phyloP scores from a whole-genome alignment of 331 rosid species.

The Erythrophleum ivorense region DNA sequence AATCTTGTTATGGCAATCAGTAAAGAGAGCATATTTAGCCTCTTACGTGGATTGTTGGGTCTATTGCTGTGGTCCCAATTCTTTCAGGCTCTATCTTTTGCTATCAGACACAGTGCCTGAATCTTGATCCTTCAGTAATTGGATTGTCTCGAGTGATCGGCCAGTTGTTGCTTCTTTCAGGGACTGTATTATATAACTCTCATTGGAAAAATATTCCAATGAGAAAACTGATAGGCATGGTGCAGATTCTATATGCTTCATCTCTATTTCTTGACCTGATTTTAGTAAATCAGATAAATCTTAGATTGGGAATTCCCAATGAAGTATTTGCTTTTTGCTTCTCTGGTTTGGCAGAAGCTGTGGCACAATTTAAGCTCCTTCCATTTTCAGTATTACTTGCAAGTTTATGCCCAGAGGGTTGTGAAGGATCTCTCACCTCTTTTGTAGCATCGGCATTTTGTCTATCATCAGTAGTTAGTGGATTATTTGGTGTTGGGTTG shows the following conservation, averaged over 20 bases:
- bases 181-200: slow-evolving; percentile 60
- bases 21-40: slow-evolving; percentile 51
- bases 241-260: slow-evolving; percentile 68
- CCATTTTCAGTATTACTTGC: slow-evolving; percentile 79
- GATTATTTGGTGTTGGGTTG: slow-evolving; percentile 74
- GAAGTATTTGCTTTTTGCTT: slow-evolving; percentile 67
- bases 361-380: slow-evolving; percentile 80
- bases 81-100: slow-evolving; percentile 84
- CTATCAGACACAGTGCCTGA: slow-evolving; percentile 81
- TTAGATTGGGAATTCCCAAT: slow-evolving; percentile 66
- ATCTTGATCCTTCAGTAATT: slow-evolving; percentile 68
- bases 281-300: slow-evolving; percentile 68
- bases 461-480: slow-evolving; percentile 73
- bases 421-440: slow-evolving; percentile 88
- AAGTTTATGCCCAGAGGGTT: slow-evolving; percentile 66
- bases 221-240: slow-evolving; percentile 45
- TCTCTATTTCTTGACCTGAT: slow-evolving; percentile 76
- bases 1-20: slow-evolving; percentile 54
- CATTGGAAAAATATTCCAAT: slow-evolving; percentile 45
- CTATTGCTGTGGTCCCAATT: slow-evolving; percentile 72
- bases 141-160: slow-evolving; percentile 76
- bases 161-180: slow-evolving; percentile 75
- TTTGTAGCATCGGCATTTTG: slow-evolving; percentile 73
- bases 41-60: slow-evolving; percentile 72
- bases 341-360: slow-evolving; percentile 71